Base-by-base conservation (phyloP, 805 yeast genomes). In the Priceomyces carsonii region DNA sequence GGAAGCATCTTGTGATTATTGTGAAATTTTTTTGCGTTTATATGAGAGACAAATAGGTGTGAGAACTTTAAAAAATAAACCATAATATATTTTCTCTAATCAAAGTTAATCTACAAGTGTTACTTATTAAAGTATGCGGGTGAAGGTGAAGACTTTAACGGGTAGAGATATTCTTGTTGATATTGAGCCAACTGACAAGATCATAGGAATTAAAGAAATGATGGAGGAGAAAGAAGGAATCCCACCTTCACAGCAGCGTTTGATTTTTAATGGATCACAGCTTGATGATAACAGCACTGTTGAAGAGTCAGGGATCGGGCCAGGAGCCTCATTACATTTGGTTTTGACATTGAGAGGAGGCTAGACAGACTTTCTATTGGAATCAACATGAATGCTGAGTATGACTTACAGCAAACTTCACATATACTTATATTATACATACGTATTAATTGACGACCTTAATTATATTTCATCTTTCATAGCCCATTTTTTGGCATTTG, bases 171-270 rank as follows among this genome's bases (percentile, higher is more conserved):
- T 84, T 51, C 78, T 84, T 40, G 77, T 85, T 42, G 88, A 83
- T 47, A 77, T 85, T 25, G 90, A 83, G 47, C 77, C 86, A 31
- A 51, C 71, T 6, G 89, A 83, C 51, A 77, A 72, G 55, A 73
- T 86, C 39, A 74, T 79, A 42, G 77, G 83, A 32, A 80, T 91
- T 62, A 91, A 91, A 62, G 97, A 91, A 57, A 77, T 84, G 56
- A 79, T 91, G 67, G 98, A 93, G 59, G 96, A 91, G 55, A 87
- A 87, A 51, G 98, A 91, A 59, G 99, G 98, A 2, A 91, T 91
- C 37, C 96, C 98, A 2, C 97, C 98, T 8, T 80, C 85, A 19
- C 99, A 91, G 64, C 99, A 93, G 63, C 78, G 96, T 48, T 78
- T 91, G 46, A 82, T 91, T 51, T 88, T 77, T 63, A 81, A 85